Evolutionary conservation across 2,329 filamentous ascomycete genomes (phyloP), one percentile per base, ranked within the genome.

Genomic region (Lecanicillium sp.): DNA sequence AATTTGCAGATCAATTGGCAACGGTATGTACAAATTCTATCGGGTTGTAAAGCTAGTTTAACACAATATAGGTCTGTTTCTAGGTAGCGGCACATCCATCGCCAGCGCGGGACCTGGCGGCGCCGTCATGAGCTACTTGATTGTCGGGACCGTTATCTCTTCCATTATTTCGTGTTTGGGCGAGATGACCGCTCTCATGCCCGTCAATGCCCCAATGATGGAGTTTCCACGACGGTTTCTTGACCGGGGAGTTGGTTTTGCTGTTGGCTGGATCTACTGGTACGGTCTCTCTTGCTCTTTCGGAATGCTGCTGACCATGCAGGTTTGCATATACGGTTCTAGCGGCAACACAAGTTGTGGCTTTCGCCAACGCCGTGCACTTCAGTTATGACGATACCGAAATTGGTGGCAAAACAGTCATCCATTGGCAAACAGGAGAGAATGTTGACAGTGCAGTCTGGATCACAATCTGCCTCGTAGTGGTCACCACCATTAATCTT

Each of bases 71-170:
- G 64, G 65, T 12, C 58, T 70, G 5, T 70, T 70, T 44, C 59
- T 70, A 17, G 66, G 66, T 17, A 66, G 63, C 52, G 67, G 67
- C 5, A 60, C 54, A 48, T 68, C 67, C 1, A 58, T 70, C 17
- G 65, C 66, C 7, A 59, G 59, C n/a, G 67, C 65, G 20, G 67
- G 67, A 5, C 67, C 67, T 9, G 67, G 67, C 3, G 66, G 67
- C 17, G 64, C 67, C 12, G 61, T 70, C 20, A 49, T 70, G 23
- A 58, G 59, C 29, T 71, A 71, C 48, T 47, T 70, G 1, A 58
- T 72, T 17, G 68, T 70, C 57, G 69, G 68, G 20, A 67, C 64
- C 4, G 63, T 71, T 23, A 67, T 72, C 30, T 68, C 65, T 2
- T 66, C 67, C 1, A 67, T 69, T 3, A 67, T 70, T 8, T 67